These are phyloP conservation scores for Celoporthe dispersa DNA, from an alignment of 2,329 filamentous ascomycete genomes.

Conservation along the genomic window DNA sequence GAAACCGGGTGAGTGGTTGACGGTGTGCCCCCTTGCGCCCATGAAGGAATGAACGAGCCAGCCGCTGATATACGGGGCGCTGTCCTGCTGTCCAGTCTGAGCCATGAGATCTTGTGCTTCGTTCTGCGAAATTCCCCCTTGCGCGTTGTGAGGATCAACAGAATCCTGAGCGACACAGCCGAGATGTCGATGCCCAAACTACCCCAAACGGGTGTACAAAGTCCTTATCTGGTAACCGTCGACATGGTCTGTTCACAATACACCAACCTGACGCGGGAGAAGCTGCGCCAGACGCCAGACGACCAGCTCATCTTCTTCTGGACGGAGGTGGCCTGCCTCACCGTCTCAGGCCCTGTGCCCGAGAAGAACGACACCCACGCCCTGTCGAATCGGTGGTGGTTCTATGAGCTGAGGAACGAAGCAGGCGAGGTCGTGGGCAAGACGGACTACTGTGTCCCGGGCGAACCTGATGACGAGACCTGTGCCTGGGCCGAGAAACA, in stretches of 20 bases:
- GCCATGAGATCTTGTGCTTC: neutral
- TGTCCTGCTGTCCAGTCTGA: too few relatives aligned
- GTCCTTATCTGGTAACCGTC: neutral
- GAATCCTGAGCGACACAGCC: neutral
- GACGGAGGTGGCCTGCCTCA: neutral
- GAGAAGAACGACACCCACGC: neutral
- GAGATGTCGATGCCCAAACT: neutral
- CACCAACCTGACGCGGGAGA: neutral
- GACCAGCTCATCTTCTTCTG: neutral
- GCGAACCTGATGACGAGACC: neutral
- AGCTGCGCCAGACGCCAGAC: neutral
- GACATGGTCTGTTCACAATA: neutral
- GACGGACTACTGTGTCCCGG: neutral
- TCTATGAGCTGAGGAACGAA: neutral
- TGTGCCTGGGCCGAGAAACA: neutral
- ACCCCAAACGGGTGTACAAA: neutral
- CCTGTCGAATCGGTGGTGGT: neutral
- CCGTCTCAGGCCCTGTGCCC: neutral
- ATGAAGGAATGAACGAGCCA: neutral
- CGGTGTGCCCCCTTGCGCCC: too few relatives aligned
- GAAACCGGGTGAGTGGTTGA: neutral
- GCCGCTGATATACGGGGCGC: neutral
- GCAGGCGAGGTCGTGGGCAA: neutral
- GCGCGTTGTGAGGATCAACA: neutral
- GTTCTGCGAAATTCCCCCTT: neutral